Evolutionary conservation across 2,329 filamentous ascomycete species (phyloP), one percentile per base, ranked within the genome.

Genomic region (Talaromyces sp.): DNA sequence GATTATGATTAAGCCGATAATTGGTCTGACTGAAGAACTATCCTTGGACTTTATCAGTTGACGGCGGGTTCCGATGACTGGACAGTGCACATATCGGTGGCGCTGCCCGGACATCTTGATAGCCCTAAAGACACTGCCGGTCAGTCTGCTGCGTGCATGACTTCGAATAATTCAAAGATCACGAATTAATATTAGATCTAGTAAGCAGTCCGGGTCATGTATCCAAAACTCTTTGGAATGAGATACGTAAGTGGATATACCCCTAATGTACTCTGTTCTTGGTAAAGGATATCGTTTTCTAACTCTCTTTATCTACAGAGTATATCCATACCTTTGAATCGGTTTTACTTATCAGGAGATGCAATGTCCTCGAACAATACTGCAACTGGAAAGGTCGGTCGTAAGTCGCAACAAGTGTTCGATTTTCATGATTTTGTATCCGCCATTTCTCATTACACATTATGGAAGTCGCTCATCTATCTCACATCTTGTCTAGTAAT

Each of bases 41-140:
- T 17, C 11, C 17, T 36, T 10, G 31, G 31, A 5, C 15, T 62
- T 40, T 53, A 53, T 62, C 29, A 36, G 34, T 38, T 22, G 29
- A 27, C 59, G 59, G 59, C 59, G 59, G 45, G 19, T 51, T 62
- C 59, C 59, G 59, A 53, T 27, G 17, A 6, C 8, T 34, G 29
- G 59, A 49, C 15, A 27, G 47, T 51, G 22, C 47, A 47, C 22
- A 53, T 53, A 53, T 53, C 27, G 27, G 29, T 54, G 51, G 51
- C 29, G n/a, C 49, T 34, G 29, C 10, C 51, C 51, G 51, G 11
- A 49, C 25, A 53, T 53, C 27, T 53, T 31, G 49, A 8, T 51
- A 54, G 6, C n/a, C 49, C 17, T 31, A 34, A 34, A 31, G 17
- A 31, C 15, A n/a, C 25, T 29, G 22, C 19, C 27, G 22, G 45